Evolutionary conservation across 2,329 filamentous ascomycete species (phyloP).

Genomic region (Davidsoniella australis): DNA sequence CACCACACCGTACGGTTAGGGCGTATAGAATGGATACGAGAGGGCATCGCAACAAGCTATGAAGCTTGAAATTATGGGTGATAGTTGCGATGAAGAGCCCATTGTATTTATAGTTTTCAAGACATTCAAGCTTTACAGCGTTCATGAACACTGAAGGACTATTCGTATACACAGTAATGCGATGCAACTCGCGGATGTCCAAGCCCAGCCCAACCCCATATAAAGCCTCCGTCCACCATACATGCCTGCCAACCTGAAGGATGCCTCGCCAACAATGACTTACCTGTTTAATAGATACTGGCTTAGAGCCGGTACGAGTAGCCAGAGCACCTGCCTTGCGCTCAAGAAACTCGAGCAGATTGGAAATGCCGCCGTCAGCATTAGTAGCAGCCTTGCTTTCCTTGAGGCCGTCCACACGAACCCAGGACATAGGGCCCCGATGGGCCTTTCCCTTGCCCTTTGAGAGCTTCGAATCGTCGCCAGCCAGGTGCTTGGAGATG

Average conservation of each 20-base stretch:
- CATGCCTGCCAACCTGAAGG: no score
- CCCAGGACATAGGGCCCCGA: constrained; percentile 14
- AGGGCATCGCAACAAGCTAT: not conserved
- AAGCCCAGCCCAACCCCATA: no score
- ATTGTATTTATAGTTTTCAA: constrained; percentile 1
- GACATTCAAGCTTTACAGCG: not conserved
- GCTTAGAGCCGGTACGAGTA: constrained; percentile 26
- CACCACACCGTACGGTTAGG: no score
- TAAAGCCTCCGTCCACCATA: no score
- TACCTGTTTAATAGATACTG: constrained; percentile 61
- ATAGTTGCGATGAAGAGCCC: constrained; percentile 7
- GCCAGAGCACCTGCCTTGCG: constrained; percentile 45
- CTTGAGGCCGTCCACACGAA: constrained; percentile 45
- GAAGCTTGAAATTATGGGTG: no score
- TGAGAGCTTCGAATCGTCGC: constrained; percentile 19
- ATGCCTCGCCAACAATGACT: constrained; percentile 24
- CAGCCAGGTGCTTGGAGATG: constrained; percentile 26
- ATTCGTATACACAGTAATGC: no score
- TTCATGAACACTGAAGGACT: no score
- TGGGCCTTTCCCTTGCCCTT: constrained; percentile 13
- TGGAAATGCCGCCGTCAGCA: constrained; percentile 46
- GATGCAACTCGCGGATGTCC: no score
- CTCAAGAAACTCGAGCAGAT: constrained; percentile 52
- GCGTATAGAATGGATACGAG: constrained; percentile 1
- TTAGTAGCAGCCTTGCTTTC: constrained; percentile 52